phyloP scores from a whole-genome alignment of 192 early-diverging fungal species.

The Entophlyctis helioformis region DNA sequence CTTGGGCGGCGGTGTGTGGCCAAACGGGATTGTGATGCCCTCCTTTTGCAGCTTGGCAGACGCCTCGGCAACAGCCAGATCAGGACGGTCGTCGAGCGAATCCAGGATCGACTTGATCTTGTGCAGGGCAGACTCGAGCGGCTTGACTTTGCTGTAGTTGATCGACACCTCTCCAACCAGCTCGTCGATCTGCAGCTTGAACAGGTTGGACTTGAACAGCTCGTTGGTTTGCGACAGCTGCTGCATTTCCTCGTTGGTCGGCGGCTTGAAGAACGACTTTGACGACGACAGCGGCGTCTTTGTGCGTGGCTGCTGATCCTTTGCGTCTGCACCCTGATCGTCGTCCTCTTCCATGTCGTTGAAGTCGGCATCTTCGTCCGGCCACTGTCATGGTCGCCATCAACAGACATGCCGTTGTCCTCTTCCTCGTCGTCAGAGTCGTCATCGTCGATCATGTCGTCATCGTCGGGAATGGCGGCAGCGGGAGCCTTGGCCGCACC shows the following conservation, averaged over 20 bases:
- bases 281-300: conserved; percentile 18
- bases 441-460: conserved; percentile 1
- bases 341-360: conserved; percentile 14
- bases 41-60: not conserved
- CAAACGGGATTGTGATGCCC: conserved; percentile 63
- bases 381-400: conserved; percentile 32
- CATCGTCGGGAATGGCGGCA: conserved; percentile 16
- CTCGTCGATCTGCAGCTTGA: conserved; percentile 80
- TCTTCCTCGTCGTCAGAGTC: conserved; percentile 16
- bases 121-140: conserved; percentile 53
- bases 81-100: conserved; percentile 25
- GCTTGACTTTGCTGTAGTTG: conserved; percentile 40
- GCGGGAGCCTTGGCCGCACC: too few relatives aligned
- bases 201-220: conserved; percentile 83
- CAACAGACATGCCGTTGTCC: conserved; percentile 17
- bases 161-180: conserved; percentile 52
- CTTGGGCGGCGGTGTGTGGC: conserved; percentile 32
- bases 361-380: conserved; percentile 24
- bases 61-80: too few relatives aligned
- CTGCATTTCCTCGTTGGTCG: conserved; percentile 73
- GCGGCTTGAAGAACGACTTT: conserved; percentile 16
- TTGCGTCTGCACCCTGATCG: conserved; percentile 17
- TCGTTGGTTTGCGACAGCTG: conserved; percentile 68
- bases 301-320: conserved; percentile 22
- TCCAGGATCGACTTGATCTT: conserved; percentile 60